Evolutionary conservation across 495 filamentous ascomycete species (phyloP), one percentile per base, ranked within the genome.

Genomic region (Staphylotrichum tortipilum): DNA sequence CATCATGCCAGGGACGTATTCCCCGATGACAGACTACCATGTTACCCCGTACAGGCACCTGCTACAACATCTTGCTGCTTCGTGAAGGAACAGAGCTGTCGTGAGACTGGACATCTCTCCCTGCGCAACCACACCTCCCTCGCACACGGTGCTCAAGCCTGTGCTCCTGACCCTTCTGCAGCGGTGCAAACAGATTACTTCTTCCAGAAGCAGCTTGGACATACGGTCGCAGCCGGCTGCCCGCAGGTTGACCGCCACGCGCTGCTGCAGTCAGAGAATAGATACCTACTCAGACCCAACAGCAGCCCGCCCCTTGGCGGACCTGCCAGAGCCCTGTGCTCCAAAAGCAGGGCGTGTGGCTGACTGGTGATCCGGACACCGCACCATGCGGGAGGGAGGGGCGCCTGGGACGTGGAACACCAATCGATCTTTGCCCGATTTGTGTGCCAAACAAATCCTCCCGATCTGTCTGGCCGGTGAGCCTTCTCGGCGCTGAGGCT

Each of bases 381-480:
- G 46, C 33, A 41, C 34, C 44, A 35, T 51, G 47, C 47, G n/a
- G 26, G 21, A 18, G 33, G 47, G 30, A 42, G 40, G 49, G 33
- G 31, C 19, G 17, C 40, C 19, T 45, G 40, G 43, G 28, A 47
- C 31, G 22, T 23, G 35, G 47, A 48, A 28, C 51, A 23, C 56
- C 56, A 57, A 55, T 59, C 44, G 48, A 44, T 53, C 51, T 30
- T 51, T 39, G 57, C 60, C 60, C 54, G 47, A 53, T 49, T 59
- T 50, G 35, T 59, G 42, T 35, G 49, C 43, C 49, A 47, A 49
- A 48, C 53, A 35, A 43, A 39, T 26, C 19, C 49, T 45, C 21
- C 54, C 54, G 54, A 53, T 55, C 44, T 9, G 6, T 15, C 44
- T 37, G 37, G 51, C 50, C 55, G 47, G 52, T 50, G 47, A 56